Evolutionary conservation across 345 rosid genomes (phyloP), one percentile per base, ranked within the genome.

Genomic region (Gossypium arboreum): DNA sequence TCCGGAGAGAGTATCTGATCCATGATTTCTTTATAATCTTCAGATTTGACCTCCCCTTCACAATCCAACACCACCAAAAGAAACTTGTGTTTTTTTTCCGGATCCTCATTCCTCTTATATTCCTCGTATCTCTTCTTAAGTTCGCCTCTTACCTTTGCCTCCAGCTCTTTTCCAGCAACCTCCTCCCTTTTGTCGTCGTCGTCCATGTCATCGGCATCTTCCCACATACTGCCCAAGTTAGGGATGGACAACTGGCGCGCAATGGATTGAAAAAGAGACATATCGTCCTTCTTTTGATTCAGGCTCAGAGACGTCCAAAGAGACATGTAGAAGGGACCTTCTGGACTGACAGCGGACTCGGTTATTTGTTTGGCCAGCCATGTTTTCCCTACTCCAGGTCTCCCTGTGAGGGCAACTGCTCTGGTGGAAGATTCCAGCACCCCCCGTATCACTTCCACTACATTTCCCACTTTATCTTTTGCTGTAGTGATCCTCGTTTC

Each of bases 21-120:
- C 34, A 12, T 70, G 44, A 75, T 59, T 24, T 80, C 41, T 54
- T 3, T 0, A 1, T 74, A 13, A 45, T 75, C 79, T 29, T 73
- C 48, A 60, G 25, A 24, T 59, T 39, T 7, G n/a, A 51, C 17
- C 24, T 2, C 73, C 27, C 76, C 78, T 67, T 81, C 83, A 64
- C 79, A 89, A 48, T 86, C 88, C 75, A 88, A 74, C 74, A 88
- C 81, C 39, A 88, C 68, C 10, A 89, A 50, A 80, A 88, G 73
- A 68, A 52, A 78, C 18, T 34, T 41, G 44, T 24, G 4, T 0
- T 10, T 68, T 3, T 1, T 0, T 69, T n/a, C 60, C 1, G 0
- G 0, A 7, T 0, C 9, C 12, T 12, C 2, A 0, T 20, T 2
- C 2, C 4, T 10, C 11, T 10, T 3, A 0, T 2, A 18, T 2